Evolutionary conservation across 345 rosid genomes (phyloP).

Genomic region (Citrus trifoliata): DNA sequence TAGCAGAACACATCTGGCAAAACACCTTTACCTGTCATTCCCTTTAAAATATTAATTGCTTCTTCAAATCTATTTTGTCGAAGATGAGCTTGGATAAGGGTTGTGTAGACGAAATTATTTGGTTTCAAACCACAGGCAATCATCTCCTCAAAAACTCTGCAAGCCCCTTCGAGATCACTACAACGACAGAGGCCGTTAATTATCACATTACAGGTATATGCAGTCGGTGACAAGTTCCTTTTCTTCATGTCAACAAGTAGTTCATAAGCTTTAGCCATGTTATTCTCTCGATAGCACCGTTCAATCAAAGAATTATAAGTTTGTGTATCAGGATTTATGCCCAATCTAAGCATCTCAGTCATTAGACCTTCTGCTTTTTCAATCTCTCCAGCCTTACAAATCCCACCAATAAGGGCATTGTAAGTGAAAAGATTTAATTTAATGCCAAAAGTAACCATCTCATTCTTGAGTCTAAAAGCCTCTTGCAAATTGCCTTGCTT

Average conservation of each 20-base stretch:
- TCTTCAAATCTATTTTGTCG: conserved; percentile 50
- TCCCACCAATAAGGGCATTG: conserved; percentile 44
- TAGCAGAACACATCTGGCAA: conserved; percentile 70
- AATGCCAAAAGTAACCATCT: conserved; percentile 54
- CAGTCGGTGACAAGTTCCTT: conserved; percentile 46
- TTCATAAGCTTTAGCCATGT: conserved; percentile 34
- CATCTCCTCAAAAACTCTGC: conserved; percentile 48
- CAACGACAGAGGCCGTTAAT: conserved; percentile 53
- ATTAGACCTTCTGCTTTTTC: conserved; percentile 60
- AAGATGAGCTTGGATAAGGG: conserved; percentile 56
- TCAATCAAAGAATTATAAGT: conserved; percentile 61
- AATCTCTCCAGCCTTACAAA: conserved; percentile 59
- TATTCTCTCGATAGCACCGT: conserved; percentile 45
- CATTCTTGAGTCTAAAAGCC: conserved; percentile 55
- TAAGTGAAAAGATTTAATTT: conserved; percentile 36
- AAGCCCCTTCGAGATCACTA: conserved; percentile 54
- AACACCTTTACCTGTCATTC: conserved; percentile 56
- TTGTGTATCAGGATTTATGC: conserved; percentile 52
- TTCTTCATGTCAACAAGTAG: conserved; percentile 58
- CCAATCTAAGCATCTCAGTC: conserved; percentile 54
- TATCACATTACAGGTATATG: conserved; percentile 41
- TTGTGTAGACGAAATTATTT: conserved; percentile 53
- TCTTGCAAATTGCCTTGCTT: conserved; percentile 49
- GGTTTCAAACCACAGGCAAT: conserved; percentile 56
- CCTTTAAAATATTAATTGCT: conserved; percentile 45